These are phyloP conservation scores for Colletotrichum spaethianum DNA, from an alignment of 2,329 filamentous ascomycete species.

Conservation along the genomic window DNA sequence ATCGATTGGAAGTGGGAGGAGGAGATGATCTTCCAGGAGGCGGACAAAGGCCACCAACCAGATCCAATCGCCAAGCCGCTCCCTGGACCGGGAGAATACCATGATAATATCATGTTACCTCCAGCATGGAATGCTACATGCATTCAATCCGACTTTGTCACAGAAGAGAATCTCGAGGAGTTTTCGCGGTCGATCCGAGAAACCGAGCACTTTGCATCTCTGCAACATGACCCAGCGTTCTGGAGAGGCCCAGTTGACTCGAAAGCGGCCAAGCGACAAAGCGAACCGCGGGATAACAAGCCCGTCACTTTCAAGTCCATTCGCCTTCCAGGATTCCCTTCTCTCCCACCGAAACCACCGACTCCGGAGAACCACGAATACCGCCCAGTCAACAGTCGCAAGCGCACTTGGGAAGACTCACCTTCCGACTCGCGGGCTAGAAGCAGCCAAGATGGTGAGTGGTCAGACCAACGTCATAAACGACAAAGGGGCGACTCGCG, in stretches of 20 bases:
- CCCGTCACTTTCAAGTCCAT: constrained; percentile 29
- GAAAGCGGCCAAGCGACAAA: not conserved
- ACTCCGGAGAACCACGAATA: constrained; percentile 30
- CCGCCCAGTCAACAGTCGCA: constrained; percentile 21
- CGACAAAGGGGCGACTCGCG: constrained; percentile 27
- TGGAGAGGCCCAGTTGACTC: constrained; percentile 36
- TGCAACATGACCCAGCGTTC: constrained; percentile 62
- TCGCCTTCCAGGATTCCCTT: constrained; percentile 34
- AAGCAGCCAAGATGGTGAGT: constrained; percentile 9
- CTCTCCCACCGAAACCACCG: constrained; percentile 34
- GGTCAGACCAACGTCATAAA: constrained; percentile 22
- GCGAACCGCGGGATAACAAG: constrained; percentile 21
- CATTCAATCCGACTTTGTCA: constrained; percentile 61
- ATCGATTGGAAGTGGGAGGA: constrained; percentile 57
- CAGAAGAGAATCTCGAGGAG: constrained; percentile 58
- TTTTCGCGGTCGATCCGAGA: constrained; percentile 59
- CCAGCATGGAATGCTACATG: constrained; percentile 59
- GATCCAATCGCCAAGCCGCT: constrained; percentile 64
- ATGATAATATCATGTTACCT: constrained; percentile 61
- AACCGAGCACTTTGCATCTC: constrained; percentile 55
- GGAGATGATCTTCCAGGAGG: constrained; percentile 55
- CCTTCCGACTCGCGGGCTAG: not conserved
- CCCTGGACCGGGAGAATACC: constrained; percentile 53
- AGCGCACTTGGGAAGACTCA: constrained; percentile 35
- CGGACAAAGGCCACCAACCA: constrained; percentile 51